Evolutionary conservation across 2,329 filamentous ascomycete genomes (phyloP).

Genomic region (Xylariaceae sp.): DNA sequence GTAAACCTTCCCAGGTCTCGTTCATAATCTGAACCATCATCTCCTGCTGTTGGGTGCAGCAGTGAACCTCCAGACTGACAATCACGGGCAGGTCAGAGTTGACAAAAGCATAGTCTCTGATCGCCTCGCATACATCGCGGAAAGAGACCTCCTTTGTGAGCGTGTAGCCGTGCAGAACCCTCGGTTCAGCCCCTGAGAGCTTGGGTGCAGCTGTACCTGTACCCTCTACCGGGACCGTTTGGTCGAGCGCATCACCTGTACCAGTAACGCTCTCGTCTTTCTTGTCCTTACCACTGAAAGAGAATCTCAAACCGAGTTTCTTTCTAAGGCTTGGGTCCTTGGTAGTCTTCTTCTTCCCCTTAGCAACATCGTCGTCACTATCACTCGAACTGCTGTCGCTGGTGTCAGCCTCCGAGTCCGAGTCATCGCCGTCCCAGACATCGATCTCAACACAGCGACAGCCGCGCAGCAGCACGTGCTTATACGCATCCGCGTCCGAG

Average conservation of each 20-base stretch:
- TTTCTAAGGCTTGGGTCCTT: conserved; percentile 59
- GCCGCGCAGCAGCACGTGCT: conserved; percentile 73
- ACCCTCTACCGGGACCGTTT: conserved; percentile 17
- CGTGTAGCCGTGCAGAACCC: conserved; percentile 83
- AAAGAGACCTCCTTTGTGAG: conserved; percentile 86
- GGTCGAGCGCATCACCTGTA: neutral
- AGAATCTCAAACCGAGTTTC: conserved; percentile 57
- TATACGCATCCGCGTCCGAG: conserved; percentile 84
- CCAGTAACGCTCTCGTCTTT: conserved; percentile 1
- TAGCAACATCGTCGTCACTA: conserved; percentile 46
- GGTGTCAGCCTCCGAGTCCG: conserved; percentile 48
- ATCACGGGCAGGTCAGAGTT: conserved; percentile 78
- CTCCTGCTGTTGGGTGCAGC: conserved; percentile 71
- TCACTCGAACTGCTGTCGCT: conserved; percentile 20
- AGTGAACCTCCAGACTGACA: conserved; percentile 90
- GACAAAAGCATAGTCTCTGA: conserved; percentile 72
- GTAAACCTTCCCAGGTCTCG: conserved; percentile 68
- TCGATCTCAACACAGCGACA: conserved; percentile 93
- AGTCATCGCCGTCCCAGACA: conserved; percentile 87
- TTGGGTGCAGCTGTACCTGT: conserved; percentile 27
- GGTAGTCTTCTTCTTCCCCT: conserved; percentile 45
- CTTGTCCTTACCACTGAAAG: conserved; percentile 43
- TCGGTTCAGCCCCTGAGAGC: conserved; percentile 54
- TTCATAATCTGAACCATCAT: conserved; percentile 91
- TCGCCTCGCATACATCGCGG: conserved; percentile 74